Conservation (phyloP, 2,329 filamentous ascomycete genomes). For the Exophiala bonariae region DNA sequence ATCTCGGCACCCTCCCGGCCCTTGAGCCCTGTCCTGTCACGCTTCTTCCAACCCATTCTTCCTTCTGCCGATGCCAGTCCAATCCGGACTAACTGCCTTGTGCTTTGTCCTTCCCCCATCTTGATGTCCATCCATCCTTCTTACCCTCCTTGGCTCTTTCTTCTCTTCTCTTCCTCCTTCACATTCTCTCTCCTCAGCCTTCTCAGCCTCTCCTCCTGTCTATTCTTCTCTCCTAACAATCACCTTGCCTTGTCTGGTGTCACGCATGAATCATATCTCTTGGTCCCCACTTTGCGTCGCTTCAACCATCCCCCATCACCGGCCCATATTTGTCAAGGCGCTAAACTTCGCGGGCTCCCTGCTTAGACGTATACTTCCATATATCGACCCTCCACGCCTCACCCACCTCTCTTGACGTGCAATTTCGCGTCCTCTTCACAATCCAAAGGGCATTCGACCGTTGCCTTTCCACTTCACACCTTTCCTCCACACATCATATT, state of each 20-base stretch:
- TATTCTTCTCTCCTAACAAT: constrained; percentile 5
- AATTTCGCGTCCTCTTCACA: too few relatives aligned
- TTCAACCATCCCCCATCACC: too few relatives aligned
- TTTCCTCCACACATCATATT: too few relatives aligned
- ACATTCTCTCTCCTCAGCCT: not conserved
- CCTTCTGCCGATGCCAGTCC: constrained; percentile 6
- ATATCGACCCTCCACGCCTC: too few relatives aligned
- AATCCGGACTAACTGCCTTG: not conserved
- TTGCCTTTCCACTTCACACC: too few relatives aligned
- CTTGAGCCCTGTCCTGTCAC: constrained; percentile 7
- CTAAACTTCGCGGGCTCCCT: too few relatives aligned
- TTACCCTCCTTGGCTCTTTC: constrained; percentile 14
- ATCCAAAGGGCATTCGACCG: too few relatives aligned
- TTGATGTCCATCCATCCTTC: constrained; percentile 13
- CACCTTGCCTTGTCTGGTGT: constrained; percentile 6
- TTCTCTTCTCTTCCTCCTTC: constrained; percentile 6
- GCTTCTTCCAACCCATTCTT: constrained; percentile 15
- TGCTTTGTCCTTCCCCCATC: constrained; percentile 9
- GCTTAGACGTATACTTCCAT: too few relatives aligned
- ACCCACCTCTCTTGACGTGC: too few relatives aligned
- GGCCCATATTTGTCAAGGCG: too few relatives aligned
- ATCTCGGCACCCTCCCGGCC: constrained; percentile 15
- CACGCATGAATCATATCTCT: too few relatives aligned
- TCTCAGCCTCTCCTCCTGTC: not conserved
- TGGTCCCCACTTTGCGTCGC: constrained; percentile 2